Evolutionary conservation across 2,329 filamentous ascomycete genomes (phyloP), one percentile per base, ranked within the genome.

Genomic region (Hyphodiscus sp.): DNA sequence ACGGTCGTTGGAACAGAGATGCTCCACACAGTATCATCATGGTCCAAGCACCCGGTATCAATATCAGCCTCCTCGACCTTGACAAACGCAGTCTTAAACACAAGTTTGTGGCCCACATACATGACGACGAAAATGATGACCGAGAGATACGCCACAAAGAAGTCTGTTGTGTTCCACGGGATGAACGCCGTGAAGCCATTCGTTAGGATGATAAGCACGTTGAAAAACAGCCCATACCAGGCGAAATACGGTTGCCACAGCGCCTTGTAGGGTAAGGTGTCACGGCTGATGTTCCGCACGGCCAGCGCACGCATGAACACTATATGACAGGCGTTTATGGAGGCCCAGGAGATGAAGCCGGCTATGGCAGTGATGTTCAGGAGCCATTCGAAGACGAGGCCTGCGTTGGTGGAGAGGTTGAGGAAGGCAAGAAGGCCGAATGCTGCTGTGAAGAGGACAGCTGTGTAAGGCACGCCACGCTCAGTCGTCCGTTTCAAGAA

Each of bases 151-250:
- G 78, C 74, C 2, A 80, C 76, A 57, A 87, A 86, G 62, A 88
- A 89, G 45, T 76, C 71, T 50, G 74, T 74, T 6, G 77, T 77
- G 62, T 71, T 74, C 80, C 85, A 88, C 8, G 70, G 72, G 42
- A 88, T 82, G 65, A 87, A 88, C 6, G 79, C 76, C 10, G 81
- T 82, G 69, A 88, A 89, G 2, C 85, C 86, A 64, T 83, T 83
- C 0, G 85, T 87, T 20, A 88, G 55, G 49, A 83, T 76, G 56
- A 89, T 83, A 48, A 87, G 67, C 2, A 78, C 56, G 68, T 79
- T 85, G 70, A 86, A 85, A 66, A 83, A 79, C 2, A 87, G 72
- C 1, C 85, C 85, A 61, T 85, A 86, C 69, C 75, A 83, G 1
- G 83, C 77, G 44, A 85, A 74, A 63, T 73, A 87, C 0, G 85